Evolutionary conservation across 768 basidiomycete genomes (phyloP).

Genomic region (Boletus pseudo-olivaceus): DNA sequence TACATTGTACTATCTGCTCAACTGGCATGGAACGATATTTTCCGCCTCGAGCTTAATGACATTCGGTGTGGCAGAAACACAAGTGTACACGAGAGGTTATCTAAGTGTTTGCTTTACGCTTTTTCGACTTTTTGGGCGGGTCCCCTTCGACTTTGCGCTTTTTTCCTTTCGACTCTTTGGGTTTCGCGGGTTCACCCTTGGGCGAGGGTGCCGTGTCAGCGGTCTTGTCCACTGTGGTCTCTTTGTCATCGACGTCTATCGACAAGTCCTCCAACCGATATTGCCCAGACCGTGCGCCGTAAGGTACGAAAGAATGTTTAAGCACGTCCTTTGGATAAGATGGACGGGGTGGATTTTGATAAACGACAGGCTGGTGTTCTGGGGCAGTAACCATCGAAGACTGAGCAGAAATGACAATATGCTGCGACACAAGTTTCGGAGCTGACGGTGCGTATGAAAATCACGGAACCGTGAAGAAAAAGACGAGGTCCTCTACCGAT

Average conservation of each 20-base stretch:
- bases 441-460: slow-evolving; percentile 43
- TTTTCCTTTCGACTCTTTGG: slow-evolving; percentile 31
- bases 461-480: slow-evolving; percentile 23
- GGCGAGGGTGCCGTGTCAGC: not conserved
- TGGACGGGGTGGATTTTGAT: slow-evolving; percentile 53
- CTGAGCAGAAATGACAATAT: slow-evolving; percentile 55
- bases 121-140: slow-evolving; percentile 47
- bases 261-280: slow-evolving; percentile 3
- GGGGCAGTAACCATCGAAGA: slow-evolving; percentile 30
- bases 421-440: slow-evolving; percentile 55
- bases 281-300: slow-evolving; percentile 42
- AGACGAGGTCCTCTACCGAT: slow-evolving; percentile 38
- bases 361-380: slow-evolving; percentile 16
- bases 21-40: slow-evolving; percentile 7
- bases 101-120: slow-evolving; percentile 32
- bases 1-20: slow-evolving; percentile 18
- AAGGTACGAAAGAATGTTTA: slow-evolving; percentile 62
- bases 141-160: slow-evolving; percentile 51
- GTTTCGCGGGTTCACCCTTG: slow-evolving; percentile 7
- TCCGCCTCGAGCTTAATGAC: slow-evolving; percentile 4
- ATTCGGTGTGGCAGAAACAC: not conserved
- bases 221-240: slow-evolving; percentile 23
- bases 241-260: slow-evolving; percentile 24
- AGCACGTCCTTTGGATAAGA: slow-evolving; percentile 58
- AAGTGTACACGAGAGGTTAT: not conserved